phyloP scores from a whole-genome alignment of 2,329 filamentous ascomycete genomes.

The Hypoxylon sp. region DNA sequence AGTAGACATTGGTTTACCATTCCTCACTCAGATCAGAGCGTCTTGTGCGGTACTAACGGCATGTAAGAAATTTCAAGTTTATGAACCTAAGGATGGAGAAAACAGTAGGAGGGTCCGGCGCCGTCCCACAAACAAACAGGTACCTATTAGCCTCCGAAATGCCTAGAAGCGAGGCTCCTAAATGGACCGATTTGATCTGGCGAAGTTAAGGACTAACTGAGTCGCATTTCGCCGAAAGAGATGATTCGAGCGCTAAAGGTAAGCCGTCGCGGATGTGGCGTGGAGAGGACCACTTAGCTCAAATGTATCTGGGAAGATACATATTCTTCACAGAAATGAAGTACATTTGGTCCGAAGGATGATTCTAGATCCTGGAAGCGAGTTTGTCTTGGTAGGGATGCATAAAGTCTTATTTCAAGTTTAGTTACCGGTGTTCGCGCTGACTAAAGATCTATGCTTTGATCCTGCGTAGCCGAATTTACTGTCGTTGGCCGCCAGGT shows the following conservation, averaged over 20 bases:
- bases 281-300: not conserved
- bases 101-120: not conserved
- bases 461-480: not conserved
- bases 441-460: not conserved
- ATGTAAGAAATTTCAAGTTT: not conserved
- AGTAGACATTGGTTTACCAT: not conserved
- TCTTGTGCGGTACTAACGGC: not conserved
- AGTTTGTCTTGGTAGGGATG: not conserved
- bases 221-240: not conserved
- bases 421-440: not conserved
- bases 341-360: not conserved
- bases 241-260: not conserved
- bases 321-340: not conserved
- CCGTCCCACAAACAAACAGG: not conserved
- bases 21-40: not conserved
- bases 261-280: not conserved
- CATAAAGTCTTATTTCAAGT: not conserved
- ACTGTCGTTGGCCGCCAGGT: not conserved
- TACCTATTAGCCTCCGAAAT: not conserved
- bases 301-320: not conserved
- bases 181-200: not conserved
- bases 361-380: not conserved
- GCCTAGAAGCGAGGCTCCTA: not conserved
- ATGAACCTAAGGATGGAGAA: conserved; percentile 3
- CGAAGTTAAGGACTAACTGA: not conserved